Evolutionary conservation across 208 protist species (phyloP), one percentile per base, ranked within the genome.

Genomic region (Leishmania mexicana): DNA sequence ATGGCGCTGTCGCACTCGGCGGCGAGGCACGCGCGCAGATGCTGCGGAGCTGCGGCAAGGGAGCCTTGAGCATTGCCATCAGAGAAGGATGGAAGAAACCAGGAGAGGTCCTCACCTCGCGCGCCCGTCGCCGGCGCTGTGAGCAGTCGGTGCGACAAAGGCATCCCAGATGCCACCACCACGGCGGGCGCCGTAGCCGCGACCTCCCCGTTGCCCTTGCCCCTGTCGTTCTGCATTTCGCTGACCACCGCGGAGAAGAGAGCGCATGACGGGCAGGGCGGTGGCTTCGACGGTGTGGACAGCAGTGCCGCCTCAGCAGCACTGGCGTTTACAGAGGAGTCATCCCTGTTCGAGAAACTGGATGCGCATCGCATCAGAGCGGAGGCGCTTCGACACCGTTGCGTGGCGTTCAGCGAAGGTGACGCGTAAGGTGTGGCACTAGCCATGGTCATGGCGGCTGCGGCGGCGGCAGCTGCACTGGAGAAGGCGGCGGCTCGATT

Each of bases 261-360:
- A 5, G 51, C 73, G 51, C 35, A 38, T 45, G 51, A 31, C 13
- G 35, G 24, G 51, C 8, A 17, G 35, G 19, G 19, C 15, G 35
- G 51, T 38, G 73, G 47, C n/a, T 57, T 17, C 7, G 49, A 54
- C 31, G 49, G 53, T 38, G 47, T 62, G 31, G 40, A n/a, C 17
- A 76, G 73, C 51, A 45, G 15, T 31, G 47, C 73, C n/a, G 73
- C 47, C 45, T 57, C 73, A 45, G 51, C 51, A 76, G 51, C 51
- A 62, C 45, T 31, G 7, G 47, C 51, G 35, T 40, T 47, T 19
- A 15, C 17, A 42, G 73, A 76, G 28, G 5, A 13, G n/a, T 15
- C 11, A 24, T 10, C 19, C 7, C 47, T 62, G 49, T 13, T 40
- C 17, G 3, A 15, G 51, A 76, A 62, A 58, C 5, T 62, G 49